Evolutionary conservation across 2,329 filamentous ascomycete species (phyloP).

Genomic region (Alternaria ethzedia): DNA sequence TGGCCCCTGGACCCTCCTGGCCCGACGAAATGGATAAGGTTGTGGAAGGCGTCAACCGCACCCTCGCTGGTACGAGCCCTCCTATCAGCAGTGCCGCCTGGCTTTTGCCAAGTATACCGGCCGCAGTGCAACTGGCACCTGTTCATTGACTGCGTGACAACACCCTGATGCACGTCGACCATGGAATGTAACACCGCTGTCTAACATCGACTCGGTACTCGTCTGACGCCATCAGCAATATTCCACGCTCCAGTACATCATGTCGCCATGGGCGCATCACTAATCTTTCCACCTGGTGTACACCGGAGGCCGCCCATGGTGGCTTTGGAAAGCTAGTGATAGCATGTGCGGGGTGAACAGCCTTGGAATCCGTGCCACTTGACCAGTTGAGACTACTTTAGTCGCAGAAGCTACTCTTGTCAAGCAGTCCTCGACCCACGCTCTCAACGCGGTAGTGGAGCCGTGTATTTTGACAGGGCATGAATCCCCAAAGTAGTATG

Average conservation of each 20-base stretch:
- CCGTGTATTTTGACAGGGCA: constrained; percentile 2
- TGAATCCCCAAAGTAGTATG: background rate
- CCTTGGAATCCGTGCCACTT: constrained; percentile 7
- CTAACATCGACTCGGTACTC: constrained; percentile 12
- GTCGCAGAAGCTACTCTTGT: constrained; percentile 13
- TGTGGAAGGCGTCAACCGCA: constrained; percentile 37
- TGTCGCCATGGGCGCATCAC: constrained; percentile 4
- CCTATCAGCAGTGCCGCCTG: constrained; percentile 11
- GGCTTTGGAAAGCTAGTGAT: constrained; percentile 1
- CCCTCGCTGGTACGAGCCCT: constrained; percentile 19
- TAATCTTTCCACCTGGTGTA: constrained; percentile 18
- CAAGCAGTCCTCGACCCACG: background rate
- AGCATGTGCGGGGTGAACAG: constrained; percentile 24
- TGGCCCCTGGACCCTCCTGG: constrained; percentile 41
- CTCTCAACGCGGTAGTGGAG: background rate
- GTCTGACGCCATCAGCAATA: constrained; percentile 10
- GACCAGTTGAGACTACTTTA: constrained; percentile 19
- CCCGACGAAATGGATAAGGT: constrained; percentile 45
- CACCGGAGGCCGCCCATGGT: background rate
- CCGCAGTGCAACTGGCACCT: constrained; percentile 31
- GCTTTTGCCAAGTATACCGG: constrained; percentile 11
- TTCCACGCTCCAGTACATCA: background rate
- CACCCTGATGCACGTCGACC: constrained; percentile 23
- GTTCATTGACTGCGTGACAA: constrained; percentile 36
- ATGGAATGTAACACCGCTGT: constrained; percentile 34